Base-by-base conservation (phyloP, 176 grass and related monocot genomes). In the Juncus inflexus region DNA sequence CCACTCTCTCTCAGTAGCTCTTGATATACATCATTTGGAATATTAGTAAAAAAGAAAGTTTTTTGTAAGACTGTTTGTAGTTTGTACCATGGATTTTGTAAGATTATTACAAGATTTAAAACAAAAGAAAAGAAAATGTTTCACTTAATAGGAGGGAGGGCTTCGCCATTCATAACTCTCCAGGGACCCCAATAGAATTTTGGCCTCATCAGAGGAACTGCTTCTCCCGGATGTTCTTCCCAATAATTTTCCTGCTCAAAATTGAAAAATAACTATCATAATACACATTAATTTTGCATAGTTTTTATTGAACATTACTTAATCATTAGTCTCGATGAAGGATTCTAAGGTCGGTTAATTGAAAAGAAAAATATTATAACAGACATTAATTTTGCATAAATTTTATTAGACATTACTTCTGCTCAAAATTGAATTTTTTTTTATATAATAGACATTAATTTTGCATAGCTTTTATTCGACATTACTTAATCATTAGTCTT, bases 161-260 rank as follows among this genome's bases (percentile, higher is more conserved):
- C 82, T 45, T 89, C 77, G 5, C 94, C 94, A 15, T 79, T 74
- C 64, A 89, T 58, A 74, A 91, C 80, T 74, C 80, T 91, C 94
- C 94, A 97, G 12, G 85, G 94, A 4, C 94, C 94, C 94, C 88
- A 89, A 77, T 97, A 97, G 77, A 97, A 97, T 54, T 84, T 97
- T 39, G 94, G 94, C 47, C 74, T 82, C 92, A 97, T 97, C 67
- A 97, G 69, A 8, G 94, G 94, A 77, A 97, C 88, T 3, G 74
- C 70, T 77, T 84, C 88, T 42, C 94, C 94, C 2, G 88, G 88
- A 64, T 99, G 94, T 9, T 92, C 94, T 69, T 99, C 94, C 88
- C 88, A 99, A 77, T 84, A 92, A 45, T 92, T 89, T 60, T 97
- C 94, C 87, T 97, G 80, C 42, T 67, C 74, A 65, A 76, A 57